phyloP scores from a whole-genome alignment of 345 rosid species.

The Bruguiera sexangula region DNA sequence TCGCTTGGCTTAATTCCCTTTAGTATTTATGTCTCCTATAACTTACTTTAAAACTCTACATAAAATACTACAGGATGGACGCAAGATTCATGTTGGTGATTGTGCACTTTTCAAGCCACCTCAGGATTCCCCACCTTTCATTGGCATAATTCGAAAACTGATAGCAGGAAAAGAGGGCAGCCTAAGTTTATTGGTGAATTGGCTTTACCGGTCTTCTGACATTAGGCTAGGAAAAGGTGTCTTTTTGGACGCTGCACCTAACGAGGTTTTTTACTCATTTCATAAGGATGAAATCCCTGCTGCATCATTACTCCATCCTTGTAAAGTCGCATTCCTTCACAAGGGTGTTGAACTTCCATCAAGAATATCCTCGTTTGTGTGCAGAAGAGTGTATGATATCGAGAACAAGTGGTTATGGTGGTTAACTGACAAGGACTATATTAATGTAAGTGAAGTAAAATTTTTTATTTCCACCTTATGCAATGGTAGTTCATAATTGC shows the following conservation, averaged over 20 bases:
- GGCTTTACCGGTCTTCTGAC: slow-evolving; percentile 87
- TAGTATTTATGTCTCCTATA: neutral
- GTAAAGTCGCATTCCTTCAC: slow-evolving; percentile 91
- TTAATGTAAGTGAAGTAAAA: slow-evolving; percentile 51
- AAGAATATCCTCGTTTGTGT: slow-evolving; percentile 74
- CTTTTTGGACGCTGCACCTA: slow-evolving; percentile 78
- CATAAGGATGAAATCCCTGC: slow-evolving; percentile 90
- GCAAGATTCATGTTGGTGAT: slow-evolving; percentile 78
- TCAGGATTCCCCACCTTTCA: slow-evolving; percentile 79
- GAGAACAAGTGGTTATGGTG: slow-evolving; percentile 74
- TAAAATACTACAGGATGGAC: slow-evolving; percentile 56
- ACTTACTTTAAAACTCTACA: neutral
- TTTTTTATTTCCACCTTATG: neutral
- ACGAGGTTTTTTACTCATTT: slow-evolving; percentile 91
- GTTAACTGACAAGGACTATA: slow-evolving; percentile 87
- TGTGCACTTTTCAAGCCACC: slow-evolving; percentile 90
- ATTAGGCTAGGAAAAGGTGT: slow-evolving; percentile 81
- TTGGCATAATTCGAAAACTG: slow-evolving; percentile 69
- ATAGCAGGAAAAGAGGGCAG: slow-evolving; percentile 46
- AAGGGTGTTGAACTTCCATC: slow-evolving; percentile 74
- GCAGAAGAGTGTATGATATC: slow-evolving; percentile 81
- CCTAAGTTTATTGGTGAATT: slow-evolving; percentile 62
- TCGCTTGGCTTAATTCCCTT: too few species aligned
- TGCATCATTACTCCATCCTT: slow-evolving; percentile 82
- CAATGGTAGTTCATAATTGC: neutral